Evolutionary conservation across 208 protist species (phyloP), one percentile per base, ranked within the genome.

Genomic region (Vickermania spadyakhi): DNA sequence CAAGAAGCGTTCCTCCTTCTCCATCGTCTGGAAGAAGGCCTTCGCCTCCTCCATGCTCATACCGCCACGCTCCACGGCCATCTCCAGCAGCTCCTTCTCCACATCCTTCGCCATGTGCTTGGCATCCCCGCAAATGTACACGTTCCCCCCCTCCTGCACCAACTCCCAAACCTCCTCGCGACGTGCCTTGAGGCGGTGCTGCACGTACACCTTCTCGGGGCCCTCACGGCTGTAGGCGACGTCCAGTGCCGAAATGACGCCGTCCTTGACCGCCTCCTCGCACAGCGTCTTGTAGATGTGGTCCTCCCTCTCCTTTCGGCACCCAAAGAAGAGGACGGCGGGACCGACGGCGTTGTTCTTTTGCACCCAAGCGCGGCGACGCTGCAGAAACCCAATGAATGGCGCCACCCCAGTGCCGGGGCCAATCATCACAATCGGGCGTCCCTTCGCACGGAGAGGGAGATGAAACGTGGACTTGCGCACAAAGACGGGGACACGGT

Each of bases 361-460:
- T 73, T 75, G 30, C 73, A 81, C 60, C 84, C 82, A 86, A 53
- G 73, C 78, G 28, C 60, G 66, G 50, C 89, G 86, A 64, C 91
- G 88, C 50, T 96, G 85, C n/a, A 98, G 50, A 70, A 98, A 98
- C 26, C 93, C 92, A 56, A 96, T 87, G 73, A 97, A 94, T 2
- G 96, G 96, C 0, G 96, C 94, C 4, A 98, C 79, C 52, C 96
- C 96, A 23, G 96, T 98, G 62, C 96, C 96, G 2, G 96, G 94
- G 29, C 96, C 96, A 76, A 98, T 89, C 91, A 98, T 96, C 25
- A 98, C 67, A 28, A 97, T 64, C 26, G 93, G 86, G 1, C 76
- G 85, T 3, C 78, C 78, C 72, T 91, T 87, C 51, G 74, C 58
- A 7, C 76, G 68, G 22, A 94, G 73, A 4, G 93, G 91, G 18